Evolutionary conservation across 164 flowering plant species (phyloP), one percentile per base, ranked within the genome.

Genomic region (Cinnamomum chago): DNA sequence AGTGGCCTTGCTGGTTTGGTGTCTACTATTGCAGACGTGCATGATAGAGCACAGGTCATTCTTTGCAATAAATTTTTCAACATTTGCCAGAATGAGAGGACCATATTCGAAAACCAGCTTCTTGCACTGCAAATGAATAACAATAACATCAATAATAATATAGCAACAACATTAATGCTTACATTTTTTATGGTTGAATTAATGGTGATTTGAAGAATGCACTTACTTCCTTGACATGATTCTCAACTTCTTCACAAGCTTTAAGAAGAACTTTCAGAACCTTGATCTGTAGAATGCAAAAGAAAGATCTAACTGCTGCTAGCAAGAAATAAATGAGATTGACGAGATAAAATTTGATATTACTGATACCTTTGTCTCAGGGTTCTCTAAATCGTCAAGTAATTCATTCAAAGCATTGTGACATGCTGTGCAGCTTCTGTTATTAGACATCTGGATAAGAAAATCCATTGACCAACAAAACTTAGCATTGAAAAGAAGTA

Each of bases 101-200:
- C 74, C 80, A 52, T 78, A 78, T 24, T 78, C 73, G 2, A 78
- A 23, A 64, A 78, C 80, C 70, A 78, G 67, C 47, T 71, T 78
- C 74, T 78, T 70, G 76, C 80, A 78, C 80, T 78, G 76, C 80
- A 74, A 78, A 35, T 9, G 24, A 11, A 58, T 55, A 20, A 55
- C 6, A 20, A 55, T 5, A 55, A 55, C n/a, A 20, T 47, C 9
- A 28, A 5, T 15, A 3, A 15, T 66, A 51, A 28, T 22, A 60
- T 0, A 23, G 4, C 47, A 20, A 55, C 60, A 17, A 68, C 10
- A 18, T 14, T 15, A 3, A 5, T 66, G n/a, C 35, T 50, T 14
- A 11, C 1, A 47, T 35, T 35, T 47, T 35, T 20, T 20, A 10
- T 35, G n/a, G 20, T 47, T 1, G 22, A 28, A 14, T 50, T 10